These are phyloP conservation scores for Alternaria metachromatica DNA, from an alignment of 2,329 filamentous ascomycete species.

Conservation along the genomic window DNA sequence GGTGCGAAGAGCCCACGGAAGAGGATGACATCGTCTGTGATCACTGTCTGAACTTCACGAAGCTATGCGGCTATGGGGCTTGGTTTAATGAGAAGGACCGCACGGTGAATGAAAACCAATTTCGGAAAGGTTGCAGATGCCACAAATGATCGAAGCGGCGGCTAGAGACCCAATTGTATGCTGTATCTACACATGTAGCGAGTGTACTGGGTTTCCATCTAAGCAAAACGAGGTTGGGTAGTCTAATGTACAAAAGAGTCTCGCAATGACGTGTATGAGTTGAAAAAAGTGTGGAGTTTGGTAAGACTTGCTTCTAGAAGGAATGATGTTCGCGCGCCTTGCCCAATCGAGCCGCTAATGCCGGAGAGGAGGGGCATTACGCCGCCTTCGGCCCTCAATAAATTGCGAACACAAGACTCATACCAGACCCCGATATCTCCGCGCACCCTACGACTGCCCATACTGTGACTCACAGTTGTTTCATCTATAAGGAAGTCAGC, in stretches of 20 bases:
- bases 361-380: conserved; percentile 8
- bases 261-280: conserved; percentile 1
- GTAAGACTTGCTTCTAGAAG: conserved; percentile 9
- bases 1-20: too few relatives aligned
- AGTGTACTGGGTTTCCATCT: not conserved
- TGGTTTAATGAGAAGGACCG: not conserved
- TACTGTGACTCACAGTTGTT: conserved; percentile 22
- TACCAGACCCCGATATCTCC: conserved; percentile 10
- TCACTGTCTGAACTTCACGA: too few relatives aligned
- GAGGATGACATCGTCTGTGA: too few relatives aligned
- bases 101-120: not conserved
- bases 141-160: not conserved
- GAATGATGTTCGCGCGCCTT: conserved; percentile 6
- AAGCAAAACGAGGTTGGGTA: not conserved
- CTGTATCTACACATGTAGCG: not conserved
- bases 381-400: conserved; percentile 31
- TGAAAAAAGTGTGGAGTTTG: not conserved
- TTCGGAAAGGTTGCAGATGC: too few relatives aligned
- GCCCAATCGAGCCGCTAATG: not conserved
- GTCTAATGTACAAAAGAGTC: not conserved
- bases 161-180: rapidly evolving
- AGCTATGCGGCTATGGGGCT: too few relatives aligned
- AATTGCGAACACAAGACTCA: conserved; percentile 30
- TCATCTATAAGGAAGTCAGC: conserved; percentile 12
- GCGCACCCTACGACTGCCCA: conserved; percentile 7